Evolutionary conservation across 768 basidiomycete species (phyloP).

Genomic region (Russula brevipes): DNA sequence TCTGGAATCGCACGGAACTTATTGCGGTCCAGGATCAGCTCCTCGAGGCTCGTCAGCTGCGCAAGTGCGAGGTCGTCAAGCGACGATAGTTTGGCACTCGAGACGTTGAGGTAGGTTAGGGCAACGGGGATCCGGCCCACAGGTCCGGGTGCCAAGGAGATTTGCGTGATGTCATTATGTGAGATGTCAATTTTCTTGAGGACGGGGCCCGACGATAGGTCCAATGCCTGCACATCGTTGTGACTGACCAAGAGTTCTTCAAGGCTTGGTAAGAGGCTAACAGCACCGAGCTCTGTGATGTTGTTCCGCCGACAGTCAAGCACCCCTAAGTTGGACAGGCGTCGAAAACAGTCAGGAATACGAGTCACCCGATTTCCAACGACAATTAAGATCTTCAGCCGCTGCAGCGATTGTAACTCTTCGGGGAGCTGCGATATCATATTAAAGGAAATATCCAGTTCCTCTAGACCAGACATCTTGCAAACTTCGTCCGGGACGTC

Average conservation of each 20-base stretch:
- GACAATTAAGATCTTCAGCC: slow-evolving; percentile 68
- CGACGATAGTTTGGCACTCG: slow-evolving; percentile 80
- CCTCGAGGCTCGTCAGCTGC: slow-evolving; percentile 65
- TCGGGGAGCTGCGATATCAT: slow-evolving; percentile 75
- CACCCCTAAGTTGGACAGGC: slow-evolving; percentile 54
- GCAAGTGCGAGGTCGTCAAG: slow-evolving; percentile 70
- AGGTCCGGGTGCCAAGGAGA: slow-evolving; percentile 55
- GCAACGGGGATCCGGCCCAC: slow-evolving; percentile 42
- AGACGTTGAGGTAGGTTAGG: slow-evolving; percentile 78
- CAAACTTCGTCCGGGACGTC: slow-evolving; percentile 69
- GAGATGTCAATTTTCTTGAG: slow-evolving; percentile 68
- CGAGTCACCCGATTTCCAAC: slow-evolving; percentile 79
- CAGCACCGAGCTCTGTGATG: slow-evolving; percentile 67
- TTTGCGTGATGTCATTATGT: slow-evolving; percentile 83
- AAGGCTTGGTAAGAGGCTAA: slow-evolving; percentile 66
- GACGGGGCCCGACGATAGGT: slow-evolving; percentile 65
- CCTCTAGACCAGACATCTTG: slow-evolving; percentile 64
- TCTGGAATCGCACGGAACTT: slow-evolving; percentile 79
- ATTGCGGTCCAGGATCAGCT: slow-evolving; percentile 80
- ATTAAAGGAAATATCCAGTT: slow-evolving; percentile 96
- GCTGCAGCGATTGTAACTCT: slow-evolving; percentile 62
- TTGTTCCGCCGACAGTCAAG: slow-evolving; percentile 86
- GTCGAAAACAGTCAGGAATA: slow-evolving; percentile 58
- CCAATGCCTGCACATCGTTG: slow-evolving; percentile 76
- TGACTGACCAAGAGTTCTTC: slow-evolving; percentile 70